Evolutionary conservation across 441 rosid species (phyloP).

Genomic region (Dalechampia spathulata): DNA sequence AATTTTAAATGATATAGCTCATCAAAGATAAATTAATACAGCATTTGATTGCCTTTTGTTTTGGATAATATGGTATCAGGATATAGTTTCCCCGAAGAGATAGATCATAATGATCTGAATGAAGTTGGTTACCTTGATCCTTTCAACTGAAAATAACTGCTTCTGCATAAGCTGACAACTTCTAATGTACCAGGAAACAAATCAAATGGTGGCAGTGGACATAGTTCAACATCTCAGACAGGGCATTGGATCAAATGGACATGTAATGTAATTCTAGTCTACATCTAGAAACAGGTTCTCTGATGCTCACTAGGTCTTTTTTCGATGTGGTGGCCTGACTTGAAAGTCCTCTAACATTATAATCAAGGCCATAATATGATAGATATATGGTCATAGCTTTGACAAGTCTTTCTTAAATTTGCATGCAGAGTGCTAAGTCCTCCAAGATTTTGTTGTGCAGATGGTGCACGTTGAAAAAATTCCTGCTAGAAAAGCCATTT

Average conservation of each 20-base stretch:
- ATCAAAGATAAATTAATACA: background rate
- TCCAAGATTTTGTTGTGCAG: conserved; percentile 36
- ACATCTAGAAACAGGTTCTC: background rate
- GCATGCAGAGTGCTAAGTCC: conserved; percentile 16
- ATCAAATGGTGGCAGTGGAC: conserved; percentile 54
- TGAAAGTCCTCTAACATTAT: background rate
- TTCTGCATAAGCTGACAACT: conserved; percentile 8
- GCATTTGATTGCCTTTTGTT: too few relatives aligned
- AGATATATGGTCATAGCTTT: conserved; percentile 2
- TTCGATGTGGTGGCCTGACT: conserved; percentile 10
- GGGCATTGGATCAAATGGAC: conserved; percentile 72
- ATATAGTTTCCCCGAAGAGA: background rate
- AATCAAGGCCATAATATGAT: conserved; percentile 1
- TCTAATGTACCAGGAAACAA: conserved; percentile 45
- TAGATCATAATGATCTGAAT: too few relatives aligned
- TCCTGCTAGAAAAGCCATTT: conserved; percentile 49
- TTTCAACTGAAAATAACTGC: background rate
- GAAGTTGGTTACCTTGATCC: too few relatives aligned
- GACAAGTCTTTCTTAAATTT: conserved; percentile 10
- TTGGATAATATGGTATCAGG: background rate
- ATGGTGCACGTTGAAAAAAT: conserved; percentile 76
- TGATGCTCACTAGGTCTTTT: background rate
- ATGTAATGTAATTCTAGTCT: conserved; percentile 33
- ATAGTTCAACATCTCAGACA: conserved; percentile 81
- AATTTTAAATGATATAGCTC: background rate